Evolutionary conservation across 371 early-diverging fungal genomes (phyloP), one percentile per base, ranked within the genome.

Genomic region (Dichotomocladium elegans): DNA sequence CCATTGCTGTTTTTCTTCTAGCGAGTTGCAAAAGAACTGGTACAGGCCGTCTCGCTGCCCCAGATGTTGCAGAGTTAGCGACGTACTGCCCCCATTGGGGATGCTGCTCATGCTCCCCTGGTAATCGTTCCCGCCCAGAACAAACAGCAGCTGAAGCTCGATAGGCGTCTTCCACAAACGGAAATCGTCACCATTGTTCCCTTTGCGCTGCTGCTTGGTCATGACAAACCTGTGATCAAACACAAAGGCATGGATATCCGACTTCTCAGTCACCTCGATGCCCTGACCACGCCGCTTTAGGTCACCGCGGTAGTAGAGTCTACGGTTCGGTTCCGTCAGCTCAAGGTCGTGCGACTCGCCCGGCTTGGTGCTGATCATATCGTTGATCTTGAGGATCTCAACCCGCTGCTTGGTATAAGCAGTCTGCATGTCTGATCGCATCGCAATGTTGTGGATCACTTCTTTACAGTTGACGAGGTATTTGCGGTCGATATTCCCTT

Each of bases 141-240:
- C 70, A 45, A 64, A 66, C 49, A 86, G 62, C 73, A 85, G 61
- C 37, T 83, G 82, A 42, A 86, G 52, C 14, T 83, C 87, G 25
- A 88, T 81, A 7, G 86, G 87, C 30, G 75, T 74, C 55, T 82
- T 81, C 72, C 78, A 86, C 5, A 92, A 66, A 41, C 82, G 76
- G 63, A 79, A 87, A 30, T 78, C 77, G 24, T 76, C 79, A 25
- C 82, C 86, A 27, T 70, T 73, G 19, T 70, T 66, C 9, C 67
- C 64, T 30, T 72, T 74, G 43, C 81, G 75, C 33, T 72, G 70
- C n/a, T n/a, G n/a, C 57, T 90, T 90, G 44, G 93, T 84, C 79
- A 96, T 68, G 27, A 96, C 55, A 6, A 96, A 67, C 44, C 84
- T 69, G 70, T 96, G 93, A 60, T 96, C 97, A 57, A 96, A 91